A percentile compares a stretch with the other conserved stretches of the same genome.
These are phyloP conservation scores for Penicillium soppii DNA, from an alignment of 495 filamentous ascomycete genomes.

Conservation along the genomic window DNA sequence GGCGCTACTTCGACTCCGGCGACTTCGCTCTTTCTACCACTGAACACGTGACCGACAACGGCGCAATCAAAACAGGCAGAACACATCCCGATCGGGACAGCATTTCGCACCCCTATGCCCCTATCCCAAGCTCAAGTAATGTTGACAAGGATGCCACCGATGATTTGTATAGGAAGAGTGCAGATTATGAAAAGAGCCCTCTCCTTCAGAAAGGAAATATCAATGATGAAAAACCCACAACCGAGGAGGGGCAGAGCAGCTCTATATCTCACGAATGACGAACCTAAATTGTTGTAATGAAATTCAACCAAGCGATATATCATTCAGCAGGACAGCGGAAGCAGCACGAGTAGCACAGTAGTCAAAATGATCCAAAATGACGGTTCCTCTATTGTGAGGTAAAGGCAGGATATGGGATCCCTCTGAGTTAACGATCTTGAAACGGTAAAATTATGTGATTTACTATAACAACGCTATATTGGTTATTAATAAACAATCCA, in stretches of 20 bases:
- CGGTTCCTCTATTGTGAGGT: neutral
- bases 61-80: constrained; percentile 25
- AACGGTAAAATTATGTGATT: no score
- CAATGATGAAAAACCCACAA: constrained; percentile 6
- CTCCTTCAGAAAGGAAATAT: constrained; percentile 9
- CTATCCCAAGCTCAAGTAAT: constrained; percentile 28
- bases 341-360: neutral
- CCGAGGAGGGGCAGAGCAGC: constrained; percentile 2
- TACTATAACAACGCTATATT: no score
- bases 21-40: constrained; percentile 32
- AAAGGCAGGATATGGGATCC: neutral
- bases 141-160: constrained; percentile 25
- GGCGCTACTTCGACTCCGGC: constrained; percentile 35
- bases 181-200: constrained; percentile 9
- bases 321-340: neutral
- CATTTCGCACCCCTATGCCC: constrained; percentile 31
- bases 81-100: constrained; percentile 25
- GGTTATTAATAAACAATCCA: no score
- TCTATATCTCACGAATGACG: neutral
- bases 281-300: neutral
- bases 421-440: neutral
- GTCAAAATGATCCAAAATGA: neutral
- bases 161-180: constrained; percentile 14
- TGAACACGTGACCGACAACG: constrained; percentile 21
- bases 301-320: neutral